Base-by-base conservation (phyloP, 371 early-diverging fungal genomes). In the Globomyces sp. region DNA sequence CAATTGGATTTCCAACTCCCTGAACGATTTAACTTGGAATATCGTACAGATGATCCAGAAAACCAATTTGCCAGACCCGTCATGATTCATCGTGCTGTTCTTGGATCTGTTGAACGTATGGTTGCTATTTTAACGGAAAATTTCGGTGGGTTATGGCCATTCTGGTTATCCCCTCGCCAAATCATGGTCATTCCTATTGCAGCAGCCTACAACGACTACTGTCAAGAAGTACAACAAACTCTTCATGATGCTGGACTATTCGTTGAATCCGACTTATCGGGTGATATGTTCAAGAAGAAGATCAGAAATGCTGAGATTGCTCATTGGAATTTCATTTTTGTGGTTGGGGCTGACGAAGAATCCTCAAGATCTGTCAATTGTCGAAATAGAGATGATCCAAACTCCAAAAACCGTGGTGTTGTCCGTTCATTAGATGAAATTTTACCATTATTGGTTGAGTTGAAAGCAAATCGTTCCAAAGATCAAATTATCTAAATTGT, bases 1-100 rank as follows among this genome's bases (percentile, higher is more conserved):
- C 99, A 99, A 77, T 86, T 99, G 51, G 99, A 90, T 78, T 99
- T 98, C 89, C 95, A 98, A 74, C 85, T 98, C 64, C 99, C 99
- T 9, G 83, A 87, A 64, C 87, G 97, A 37, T 99, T 99, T 83
- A 77, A 90, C 46, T 85, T 99, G 61, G 87, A 91, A 76, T 99
- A 91, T 85, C 90, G 88, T 66, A 85, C 87, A 61, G 73, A 74
- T 34, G 68, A 68, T 65, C 65, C 66, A 49, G 75, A 81, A 41
- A 77, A 78, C 34, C 55, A 36, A n/a, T 78, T 80, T 71, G 82
- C 90, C 64, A 87, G 93, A 34, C 99, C 99, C 24, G 94, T 99
- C 55, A 99, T 99, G 75, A 96, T 99, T 63, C 99, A 99, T 78
- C 91, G 99, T 64, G 99, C 99, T 34, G 92, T 99, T 69, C 86